A percentile compares a stretch with the other conserved stretches of the same genome.
Evolutionary conservation across 2,329 filamentous ascomycete genomes (phyloP).

Genomic region (Neonectria punicea): DNA sequence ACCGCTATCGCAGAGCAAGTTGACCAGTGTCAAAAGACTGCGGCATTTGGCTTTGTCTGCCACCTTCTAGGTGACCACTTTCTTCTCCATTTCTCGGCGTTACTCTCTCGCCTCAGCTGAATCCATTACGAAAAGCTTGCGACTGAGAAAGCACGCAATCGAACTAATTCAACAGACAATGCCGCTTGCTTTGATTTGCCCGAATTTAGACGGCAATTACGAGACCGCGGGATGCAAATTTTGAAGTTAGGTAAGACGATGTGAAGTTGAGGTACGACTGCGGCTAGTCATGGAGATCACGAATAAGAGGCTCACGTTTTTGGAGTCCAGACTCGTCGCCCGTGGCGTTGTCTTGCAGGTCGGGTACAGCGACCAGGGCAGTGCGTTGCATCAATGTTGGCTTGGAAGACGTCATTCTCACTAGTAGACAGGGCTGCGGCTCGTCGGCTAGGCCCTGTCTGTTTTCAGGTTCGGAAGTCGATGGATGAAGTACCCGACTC

Average conservation of each 20-base stretch:
- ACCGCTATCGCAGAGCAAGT: not conserved
- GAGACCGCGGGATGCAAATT: not conserved
- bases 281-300: not conserved
- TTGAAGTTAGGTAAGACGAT: not conserved
- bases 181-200: not conserved
- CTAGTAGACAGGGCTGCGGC: slow-evolving; percentile 24
- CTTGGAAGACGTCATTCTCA: slow-evolving; percentile 34
- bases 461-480: slow-evolving; percentile 10
- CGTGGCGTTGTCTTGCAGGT: slow-evolving; percentile 10
- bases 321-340: not conserved
- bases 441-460: slow-evolving; percentile 18
- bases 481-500: slow-evolving; percentile 12
- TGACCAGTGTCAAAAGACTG: not conserved
- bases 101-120: not conserved
- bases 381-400: slow-evolving; percentile 33
- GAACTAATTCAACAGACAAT: not conserved
- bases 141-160: slow-evolving; percentile 12
- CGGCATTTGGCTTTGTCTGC: not conserved
- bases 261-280: not conserved
- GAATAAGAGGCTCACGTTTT: not conserved
- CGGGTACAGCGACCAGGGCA: slow-evolving; percentile 7
- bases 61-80: not conserved
- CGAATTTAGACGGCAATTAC: not conserved
- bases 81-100: not conserved
- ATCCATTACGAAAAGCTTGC: slow-evolving; percentile 6